Evolutionary conservation across 768 basidiomycete genomes (phyloP).

Genomic region (Boletus eberwhitei): DNA sequence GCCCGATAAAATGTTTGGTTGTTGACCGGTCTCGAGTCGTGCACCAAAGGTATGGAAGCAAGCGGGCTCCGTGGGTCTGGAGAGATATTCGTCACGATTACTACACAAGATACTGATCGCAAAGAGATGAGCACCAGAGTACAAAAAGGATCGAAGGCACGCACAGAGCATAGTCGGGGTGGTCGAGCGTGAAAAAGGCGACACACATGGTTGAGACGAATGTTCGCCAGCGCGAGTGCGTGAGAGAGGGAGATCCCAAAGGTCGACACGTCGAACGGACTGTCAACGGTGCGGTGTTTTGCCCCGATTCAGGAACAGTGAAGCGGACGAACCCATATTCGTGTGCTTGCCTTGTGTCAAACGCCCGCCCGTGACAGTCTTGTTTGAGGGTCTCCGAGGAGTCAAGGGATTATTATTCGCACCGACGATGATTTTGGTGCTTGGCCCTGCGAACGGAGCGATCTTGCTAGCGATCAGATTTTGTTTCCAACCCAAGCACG

Average conservation of each 20-base stretch:
- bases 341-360: slow-evolving; percentile 3
- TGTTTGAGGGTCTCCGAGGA: slow-evolving; percentile 12
- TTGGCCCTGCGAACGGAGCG: neutral
- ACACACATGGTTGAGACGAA: slow-evolving; percentile 58
- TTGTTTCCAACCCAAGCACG: too few relatives aligned
- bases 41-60: slow-evolving; percentile 64
- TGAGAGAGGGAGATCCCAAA: neutral
- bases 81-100: slow-evolving; percentile 74
- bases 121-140: neutral
- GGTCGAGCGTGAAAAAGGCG: slow-evolving; percentile 72
- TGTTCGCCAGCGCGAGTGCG: neutral
- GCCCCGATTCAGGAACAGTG: neutral
- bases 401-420: neutral
- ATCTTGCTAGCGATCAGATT: neutral
- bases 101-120: slow-evolving; percentile 60
- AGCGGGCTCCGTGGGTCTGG: slow-evolving; percentile 62
- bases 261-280: neutral
- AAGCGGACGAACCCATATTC: neutral
- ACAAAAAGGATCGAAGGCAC: slow-evolving; percentile 5
- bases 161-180: slow-evolving; percentile 77
- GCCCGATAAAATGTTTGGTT: slow-evolving; percentile 61
- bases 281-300: neutral
- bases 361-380: neutral
- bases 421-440: neutral
- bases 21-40: slow-evolving; percentile 8